Conservation (phyloP, 306 rosid genomes). For the Quercus robur region DNA sequence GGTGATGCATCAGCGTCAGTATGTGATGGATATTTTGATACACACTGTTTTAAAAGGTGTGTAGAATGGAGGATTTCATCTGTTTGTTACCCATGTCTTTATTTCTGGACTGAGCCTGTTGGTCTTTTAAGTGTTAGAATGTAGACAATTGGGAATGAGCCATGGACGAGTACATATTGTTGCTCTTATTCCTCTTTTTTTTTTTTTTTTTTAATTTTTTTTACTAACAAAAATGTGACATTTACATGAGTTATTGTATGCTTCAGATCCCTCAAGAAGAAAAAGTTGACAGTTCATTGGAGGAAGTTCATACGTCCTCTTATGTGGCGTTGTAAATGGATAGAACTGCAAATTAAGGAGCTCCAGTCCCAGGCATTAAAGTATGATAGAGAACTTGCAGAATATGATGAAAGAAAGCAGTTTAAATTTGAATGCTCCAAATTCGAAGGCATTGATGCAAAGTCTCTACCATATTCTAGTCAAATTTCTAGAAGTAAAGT, state of each 20-base stretch:
- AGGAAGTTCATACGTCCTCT: constrained; percentile 60
- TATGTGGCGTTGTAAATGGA: constrained; percentile 80
- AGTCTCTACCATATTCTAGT: constrained; percentile 47
- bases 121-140: background rate
- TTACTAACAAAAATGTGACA: background rate
- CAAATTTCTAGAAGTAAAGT: constrained; percentile 35
- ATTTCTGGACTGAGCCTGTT: background rate
- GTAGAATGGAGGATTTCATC: no score
- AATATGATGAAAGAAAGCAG: constrained; percentile 35
- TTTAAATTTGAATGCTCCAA: constrained; percentile 30
- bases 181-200: background rate
- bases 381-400: constrained; percentile 57
- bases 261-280: constrained; percentile 46
- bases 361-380: constrained; percentile 52
- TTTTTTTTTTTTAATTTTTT: background rate
- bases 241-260: constrained; percentile 3
- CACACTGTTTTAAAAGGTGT: background rate
- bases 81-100: background rate
- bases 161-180: background rate
- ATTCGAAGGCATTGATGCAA: constrained; percentile 39
- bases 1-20: constrained; percentile 23
- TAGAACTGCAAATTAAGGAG: constrained; percentile 56
- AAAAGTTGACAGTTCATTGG: constrained; percentile 66
- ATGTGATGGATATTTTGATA: constrained; percentile 34
- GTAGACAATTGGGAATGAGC: background rate